Percentiles rank a stretch among this genome's conserved stretches.
phyloP scores from a whole-genome alignment of 2,329 filamentous ascomycete genomes.

The Myrmaecium sp. region DNA sequence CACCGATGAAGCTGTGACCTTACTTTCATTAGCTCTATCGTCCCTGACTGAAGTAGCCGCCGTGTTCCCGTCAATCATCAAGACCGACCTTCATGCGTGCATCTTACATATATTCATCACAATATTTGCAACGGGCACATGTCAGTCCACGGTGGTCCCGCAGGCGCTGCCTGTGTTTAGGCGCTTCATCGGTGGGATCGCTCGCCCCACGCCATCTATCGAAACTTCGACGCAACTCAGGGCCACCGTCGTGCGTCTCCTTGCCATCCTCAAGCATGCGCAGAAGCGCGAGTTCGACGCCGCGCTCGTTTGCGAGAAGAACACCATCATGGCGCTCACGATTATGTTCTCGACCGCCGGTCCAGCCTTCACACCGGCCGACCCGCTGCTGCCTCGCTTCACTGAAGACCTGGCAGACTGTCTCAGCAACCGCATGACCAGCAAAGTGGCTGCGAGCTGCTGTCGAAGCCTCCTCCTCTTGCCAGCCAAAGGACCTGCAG shows the following conservation, averaged over 20 bases:
- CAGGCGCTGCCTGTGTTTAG: conserved; percentile 83
- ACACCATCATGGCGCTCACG: conserved; percentile 72
- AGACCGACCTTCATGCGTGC: conserved; percentile 87
- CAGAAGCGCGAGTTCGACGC: conserved; percentile 62
- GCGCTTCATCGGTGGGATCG: conserved; percentile 68
- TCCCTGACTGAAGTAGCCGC: conserved; percentile 88
- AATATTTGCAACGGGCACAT: conserved; percentile 71
- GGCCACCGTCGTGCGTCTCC: conserved; percentile 65
- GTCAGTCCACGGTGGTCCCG: conserved; percentile 77
- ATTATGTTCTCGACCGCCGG: conserved; percentile 72
- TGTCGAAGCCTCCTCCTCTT: conserved; percentile 67
- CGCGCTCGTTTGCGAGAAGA: conserved; percentile 80
- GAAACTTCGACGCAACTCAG: conserved; percentile 55
- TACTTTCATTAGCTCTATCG: conserved; percentile 66
- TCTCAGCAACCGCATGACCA: conserved; percentile 62
- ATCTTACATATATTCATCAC: conserved; percentile 95
- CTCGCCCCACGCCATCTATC: conserved; percentile 22
- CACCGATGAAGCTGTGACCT: conserved; percentile 69
- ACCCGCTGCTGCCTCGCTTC: conserved; percentile 58
- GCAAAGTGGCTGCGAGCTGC: conserved; percentile 81
- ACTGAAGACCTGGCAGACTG: conserved; percentile 74
- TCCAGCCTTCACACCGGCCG: conserved; percentile 55
- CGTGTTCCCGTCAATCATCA: conserved; percentile 92
- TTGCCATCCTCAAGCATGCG: conserved; percentile 60
- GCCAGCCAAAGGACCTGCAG: conserved; percentile 23